Conservation (phyloP, 352 stramenopile species). For the Pythium apleroticum region DNA sequence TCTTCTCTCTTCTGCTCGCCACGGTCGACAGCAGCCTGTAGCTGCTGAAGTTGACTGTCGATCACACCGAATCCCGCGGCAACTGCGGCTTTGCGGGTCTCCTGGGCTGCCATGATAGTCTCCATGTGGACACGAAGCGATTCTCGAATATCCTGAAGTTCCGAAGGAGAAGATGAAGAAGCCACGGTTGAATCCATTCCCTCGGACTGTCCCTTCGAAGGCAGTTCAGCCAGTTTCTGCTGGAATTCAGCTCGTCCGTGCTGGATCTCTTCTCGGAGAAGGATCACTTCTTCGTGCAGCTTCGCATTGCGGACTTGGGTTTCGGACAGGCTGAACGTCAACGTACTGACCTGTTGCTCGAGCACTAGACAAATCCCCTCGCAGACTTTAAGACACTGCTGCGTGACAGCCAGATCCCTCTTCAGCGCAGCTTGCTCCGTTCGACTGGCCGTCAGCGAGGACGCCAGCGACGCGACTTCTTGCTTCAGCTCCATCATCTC, state of each 20-base stretch:
- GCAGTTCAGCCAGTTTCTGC: neutral
- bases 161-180: neutral
- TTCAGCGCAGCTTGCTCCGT: neutral
- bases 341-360: neutral
- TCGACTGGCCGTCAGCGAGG: neutral
- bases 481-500: neutral
- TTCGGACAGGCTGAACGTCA: neutral
- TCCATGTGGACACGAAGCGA: neutral
- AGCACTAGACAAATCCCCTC: neutral
- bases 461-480: neutral
- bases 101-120: neutral
- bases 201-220: neutral
- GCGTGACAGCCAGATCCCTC: neutral
- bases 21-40: neutral
- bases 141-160: neutral
- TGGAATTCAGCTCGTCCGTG: neutral
- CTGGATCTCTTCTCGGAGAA: neutral
- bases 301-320: neutral
- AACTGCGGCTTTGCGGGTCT: neutral
- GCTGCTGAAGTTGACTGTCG: neutral
- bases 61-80: neutral
- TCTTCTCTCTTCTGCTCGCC: neutral
- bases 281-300: neutral
- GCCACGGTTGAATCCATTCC: neutral
- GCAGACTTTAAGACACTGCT: neutral